A percentile compares a stretch with the other conserved stretches of the same genome.
phyloP scores from a whole-genome alignment of 352 stramenopile genomes.

The Phytophthora boehmeriae region DNA sequence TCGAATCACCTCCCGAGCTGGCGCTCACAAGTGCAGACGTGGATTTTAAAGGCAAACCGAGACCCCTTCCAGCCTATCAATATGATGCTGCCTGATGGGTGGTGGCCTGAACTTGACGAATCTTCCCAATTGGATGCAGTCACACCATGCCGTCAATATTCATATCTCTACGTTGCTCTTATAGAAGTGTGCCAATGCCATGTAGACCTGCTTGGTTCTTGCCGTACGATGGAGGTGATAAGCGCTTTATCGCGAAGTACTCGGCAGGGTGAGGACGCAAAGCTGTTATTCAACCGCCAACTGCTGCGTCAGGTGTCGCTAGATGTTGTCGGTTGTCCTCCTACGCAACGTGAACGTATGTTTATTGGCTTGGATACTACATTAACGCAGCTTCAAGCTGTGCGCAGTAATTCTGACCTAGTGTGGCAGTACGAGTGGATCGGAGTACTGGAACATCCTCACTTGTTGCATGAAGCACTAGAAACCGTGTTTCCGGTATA shows the following conservation, averaged over 20 bases:
- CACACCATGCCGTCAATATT: constrained; percentile 32
- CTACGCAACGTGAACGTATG: constrained; percentile 11
- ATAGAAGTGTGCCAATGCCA: constrained; percentile 42
- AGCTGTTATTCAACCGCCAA: constrained; percentile 28
- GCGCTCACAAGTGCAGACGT: constrained; percentile 41
- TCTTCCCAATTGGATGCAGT: background rate
- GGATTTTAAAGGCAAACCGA: constrained; percentile 43
- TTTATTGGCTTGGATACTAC: constrained; percentile 18
- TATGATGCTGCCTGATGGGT: constrained; percentile 13
- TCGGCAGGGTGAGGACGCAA: constrained; percentile 10
- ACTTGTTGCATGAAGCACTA: constrained; percentile 34
- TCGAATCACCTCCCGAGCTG: constrained; percentile 49
- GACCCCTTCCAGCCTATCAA: constrained; percentile 37
- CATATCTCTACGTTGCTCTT: constrained; percentile 46
- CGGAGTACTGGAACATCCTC: constrained; percentile 30
- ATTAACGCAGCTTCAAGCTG: constrained; percentile 23
- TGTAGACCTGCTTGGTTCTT: constrained; percentile 38
- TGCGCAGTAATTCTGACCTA: constrained; percentile 17
- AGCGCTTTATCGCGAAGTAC: constrained; percentile 31
- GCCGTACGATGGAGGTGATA: constrained; percentile 45
- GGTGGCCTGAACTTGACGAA: constrained; percentile 3
- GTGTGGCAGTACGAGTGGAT: constrained; percentile 45
- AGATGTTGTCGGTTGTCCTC: constrained; percentile 4
- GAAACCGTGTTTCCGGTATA: constrained; percentile 20
- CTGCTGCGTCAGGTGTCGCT: constrained; percentile 22